Evolutionary conservation across 108 stramenopile genomes (phyloP), one percentile per base, ranked within the genome.

Genomic region (Nitzschia putrida): DNA sequence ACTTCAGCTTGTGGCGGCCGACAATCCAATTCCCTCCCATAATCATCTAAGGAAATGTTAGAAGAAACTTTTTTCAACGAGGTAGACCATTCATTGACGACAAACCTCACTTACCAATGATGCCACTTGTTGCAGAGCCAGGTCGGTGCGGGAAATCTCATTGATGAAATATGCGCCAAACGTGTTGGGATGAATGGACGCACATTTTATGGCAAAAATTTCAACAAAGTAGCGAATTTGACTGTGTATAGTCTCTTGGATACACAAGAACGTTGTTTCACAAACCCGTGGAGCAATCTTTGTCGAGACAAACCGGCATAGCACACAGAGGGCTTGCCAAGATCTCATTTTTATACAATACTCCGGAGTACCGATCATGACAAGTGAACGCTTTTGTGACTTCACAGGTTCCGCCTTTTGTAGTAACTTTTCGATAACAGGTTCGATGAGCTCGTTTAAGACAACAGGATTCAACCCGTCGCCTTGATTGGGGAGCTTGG

Each of bases 171-270:
- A 57, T 44, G 64, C 55, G 7, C 82, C 81, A 71, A 94, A 94
- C 26, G 85, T 53, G 1, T 58, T 26, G 9, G 85, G 83, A 68
- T 88, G 82, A 13, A 53, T 72, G 42, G 79, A 74, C 12, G 83
- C 77, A 54, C 89, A 87, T 66, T 89, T 87, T 22, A 95, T 89
- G 0, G 83, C 77, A 65, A 95, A 92, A 10, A 89, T 67, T 59
- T 95, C 94, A 23, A 91, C 72, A 53, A 88, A 95, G 57, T 93
- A 93, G 14, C 94, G 76, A 29, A 95, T 85, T 59, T 89, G 87
- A 13, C 88, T 88, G 66, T 93, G 89, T 14, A 88, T 70, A 16
- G 67, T 69, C 26, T 87, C 75, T 23, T 73, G 45, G 74, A 95
- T 77, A 18, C 80, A 68, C 22, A 58, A 45, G 47, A 80, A 93